These are phyloP conservation scores for Chrysanthemum seticuspe DNA, from an alignment of 129 eudicot species.

Conservation along the genomic window DNA sequence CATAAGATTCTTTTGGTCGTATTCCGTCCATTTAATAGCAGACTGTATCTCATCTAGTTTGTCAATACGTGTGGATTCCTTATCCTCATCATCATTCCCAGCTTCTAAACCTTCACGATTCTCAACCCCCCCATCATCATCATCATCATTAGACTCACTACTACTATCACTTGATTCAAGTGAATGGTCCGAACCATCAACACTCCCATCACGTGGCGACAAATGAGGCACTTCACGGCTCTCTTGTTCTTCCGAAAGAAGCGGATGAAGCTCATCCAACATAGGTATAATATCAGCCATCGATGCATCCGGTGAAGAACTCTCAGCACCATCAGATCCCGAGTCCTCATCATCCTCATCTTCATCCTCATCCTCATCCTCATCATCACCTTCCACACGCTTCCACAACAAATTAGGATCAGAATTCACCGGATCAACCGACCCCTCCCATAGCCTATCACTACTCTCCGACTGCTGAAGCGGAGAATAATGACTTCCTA, in stretches of 20 bases:
- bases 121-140: conserved; percentile 44
- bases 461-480: conserved; percentile 41
- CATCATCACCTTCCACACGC: conserved; percentile 38
- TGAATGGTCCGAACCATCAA: conserved; percentile 46
- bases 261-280: conserved; percentile 96
- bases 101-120: conserved; percentile 42
- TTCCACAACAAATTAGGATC: conserved; percentile 60
- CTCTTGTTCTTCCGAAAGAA: conserved; percentile 56
- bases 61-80: conserved; percentile 40
- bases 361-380: conserved; percentile 19
- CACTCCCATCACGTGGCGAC: conserved; percentile 49
- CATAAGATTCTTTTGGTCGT: conserved; percentile 94
- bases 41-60: conserved; percentile 53
- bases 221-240: conserved; percentile 36
- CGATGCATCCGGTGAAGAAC: conserved; percentile 97
- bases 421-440: conserved; percentile 52
- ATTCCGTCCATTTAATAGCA: conserved; percentile 88
- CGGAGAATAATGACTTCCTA: conserved; percentile 39
- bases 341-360: conserved; percentile 44
- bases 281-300: conserved; percentile 90
- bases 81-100: conserved; percentile 61
- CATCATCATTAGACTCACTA: conserved; percentile 58
- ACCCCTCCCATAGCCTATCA: conserved; percentile 54
- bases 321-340: conserved; percentile 82
- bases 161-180: conserved; percentile 34